phyloP scores from a whole-genome alignment of 176 grass and related monocot genomes.

The Cymbopogon citratus region DNA sequence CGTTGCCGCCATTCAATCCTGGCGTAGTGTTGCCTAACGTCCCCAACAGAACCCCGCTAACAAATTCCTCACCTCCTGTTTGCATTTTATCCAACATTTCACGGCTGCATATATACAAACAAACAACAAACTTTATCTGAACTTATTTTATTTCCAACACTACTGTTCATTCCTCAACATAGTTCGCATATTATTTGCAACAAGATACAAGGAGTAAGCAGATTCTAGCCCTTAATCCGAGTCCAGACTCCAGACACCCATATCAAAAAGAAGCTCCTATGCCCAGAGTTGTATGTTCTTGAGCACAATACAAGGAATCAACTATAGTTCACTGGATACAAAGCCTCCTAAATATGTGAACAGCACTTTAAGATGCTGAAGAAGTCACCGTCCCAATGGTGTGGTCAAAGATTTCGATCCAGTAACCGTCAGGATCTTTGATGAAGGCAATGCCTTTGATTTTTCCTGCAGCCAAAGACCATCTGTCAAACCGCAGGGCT shows the following conservation, averaged over 20 bases:
- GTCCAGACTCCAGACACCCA: background rate
- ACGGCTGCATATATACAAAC: background rate
- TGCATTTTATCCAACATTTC: background rate
- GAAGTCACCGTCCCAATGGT: slow-evolving; percentile 49
- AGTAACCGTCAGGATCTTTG: slow-evolving; percentile 97
- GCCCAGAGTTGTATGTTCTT: background rate
- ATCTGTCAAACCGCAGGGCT: background rate
- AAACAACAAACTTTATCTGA: background rate
- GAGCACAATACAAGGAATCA: background rate
- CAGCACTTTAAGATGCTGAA: slow-evolving; percentile 39
- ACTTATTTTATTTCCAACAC: background rate
- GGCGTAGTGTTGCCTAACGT: background rate
- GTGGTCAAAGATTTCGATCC: slow-evolving; percentile 95
- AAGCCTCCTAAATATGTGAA: background rate
- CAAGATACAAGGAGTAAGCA: background rate
- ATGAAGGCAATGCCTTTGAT: slow-evolving; percentile 98
- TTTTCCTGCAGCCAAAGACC: slow-evolving; percentile 50
- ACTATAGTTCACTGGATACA: background rate
- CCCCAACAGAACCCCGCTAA: background rate
- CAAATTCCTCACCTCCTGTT: background rate
- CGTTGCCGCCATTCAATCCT: too few relatives aligned
- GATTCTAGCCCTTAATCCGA: background rate
- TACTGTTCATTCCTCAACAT: background rate
- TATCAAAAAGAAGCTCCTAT: background rate
- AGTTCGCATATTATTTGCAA: background rate